phyloP scores from a whole-genome alignment of 129 eudicot species.

The Lactuca sativa region DNA sequence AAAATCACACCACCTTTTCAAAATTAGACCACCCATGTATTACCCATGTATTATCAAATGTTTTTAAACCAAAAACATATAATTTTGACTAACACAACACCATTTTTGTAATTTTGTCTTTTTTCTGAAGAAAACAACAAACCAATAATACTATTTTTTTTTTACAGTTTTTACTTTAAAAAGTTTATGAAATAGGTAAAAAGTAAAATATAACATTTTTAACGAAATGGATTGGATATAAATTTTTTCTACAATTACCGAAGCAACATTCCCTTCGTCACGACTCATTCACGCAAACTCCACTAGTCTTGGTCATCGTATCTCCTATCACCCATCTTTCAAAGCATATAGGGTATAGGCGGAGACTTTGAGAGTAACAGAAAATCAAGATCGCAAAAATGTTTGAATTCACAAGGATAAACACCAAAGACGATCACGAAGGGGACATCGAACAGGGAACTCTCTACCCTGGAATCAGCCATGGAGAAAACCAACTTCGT shows the following conservation, averaged over 20 bases:
- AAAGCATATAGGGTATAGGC: neutral
- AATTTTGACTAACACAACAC: too few species aligned
- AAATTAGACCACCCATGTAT: too few species aligned
- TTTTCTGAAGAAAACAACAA: too few species aligned
- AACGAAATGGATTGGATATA: too few species aligned
- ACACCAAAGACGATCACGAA: conserved; percentile 54
- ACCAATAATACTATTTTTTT: too few species aligned
- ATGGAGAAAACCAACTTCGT: conserved; percentile 83
- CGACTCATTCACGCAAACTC: conserved; percentile 17
- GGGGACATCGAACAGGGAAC: conserved; percentile 73
- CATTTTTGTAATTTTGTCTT: neutral
- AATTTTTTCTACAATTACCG: neutral
- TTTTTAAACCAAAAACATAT: too few species aligned
- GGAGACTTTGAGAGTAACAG: conserved; percentile 10
- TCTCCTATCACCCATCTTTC: neutral
- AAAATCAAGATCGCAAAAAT: conserved; percentile 31
- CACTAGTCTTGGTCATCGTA: conserved; percentile 1
- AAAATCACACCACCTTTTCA: too few species aligned
- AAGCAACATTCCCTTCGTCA: neutral
- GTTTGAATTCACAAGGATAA: conserved; percentile 56
- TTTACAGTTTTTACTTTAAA: too few species aligned
- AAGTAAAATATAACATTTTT: too few species aligned
- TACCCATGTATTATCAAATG: too few species aligned
- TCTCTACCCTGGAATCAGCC: conserved; percentile 78
- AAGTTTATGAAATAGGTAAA: too few species aligned